phyloP scores from a whole-genome alignment of 176 grass and related monocot species.

The Hordeum vulgare region MorexV3_pseudomolecules_assembly NC_058522.1:587467889-587468388 shows the following conservation, averaged over 20 bases:
- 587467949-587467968: conserved; percentile 25
- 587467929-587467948: background rate
- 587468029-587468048: conserved; percentile 34
- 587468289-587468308: conserved; percentile 7
- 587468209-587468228: conserved; percentile 28
- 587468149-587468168: conserved; percentile 38
- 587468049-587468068: conserved; percentile 16
- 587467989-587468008: background rate
- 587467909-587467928: conserved; percentile 31
- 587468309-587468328: background rate
- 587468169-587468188: conserved; percentile 29
- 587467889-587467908: background rate
- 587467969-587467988: conserved; percentile 11
- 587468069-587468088: conserved; percentile 1
- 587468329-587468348: background rate
- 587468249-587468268: conserved; percentile 38
- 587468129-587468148: conserved; percentile 30
- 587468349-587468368: background rate
- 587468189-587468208: conserved; percentile 34
- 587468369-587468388: background rate
- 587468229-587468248: conserved; percentile 36
- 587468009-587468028: conserved; percentile 12
- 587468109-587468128: conserved; percentile 19
- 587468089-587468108: background rate
- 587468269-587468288: conserved; percentile 31